Evolutionary conservation across 495 filamentous ascomycete genomes (phyloP).

Genomic region (Tuber calosporum): DNA sequence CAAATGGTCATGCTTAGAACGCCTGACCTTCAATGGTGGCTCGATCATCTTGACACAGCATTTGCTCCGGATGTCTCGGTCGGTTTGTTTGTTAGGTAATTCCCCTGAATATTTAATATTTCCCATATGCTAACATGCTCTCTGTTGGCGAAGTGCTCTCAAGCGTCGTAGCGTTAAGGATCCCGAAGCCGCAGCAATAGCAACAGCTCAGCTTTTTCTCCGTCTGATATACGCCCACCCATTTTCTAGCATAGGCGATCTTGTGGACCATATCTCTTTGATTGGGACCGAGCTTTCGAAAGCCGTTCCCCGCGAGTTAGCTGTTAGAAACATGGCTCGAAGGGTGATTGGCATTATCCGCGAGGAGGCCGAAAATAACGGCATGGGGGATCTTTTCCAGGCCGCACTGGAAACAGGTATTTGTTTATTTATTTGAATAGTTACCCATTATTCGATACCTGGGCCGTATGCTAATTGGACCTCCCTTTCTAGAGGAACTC

Average conservation of each 20-base stretch:
- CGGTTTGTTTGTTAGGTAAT: conserved; percentile 35
- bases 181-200: conserved; percentile 78
- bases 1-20: conserved; percentile 35
- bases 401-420: conserved; percentile 46
- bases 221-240: conserved; percentile 68
- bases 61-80: conserved; percentile 32
- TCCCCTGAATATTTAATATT: neutral
- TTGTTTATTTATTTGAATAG: conserved; percentile 13
- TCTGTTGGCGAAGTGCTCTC: conserved; percentile 44
- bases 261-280: conserved; percentile 67
- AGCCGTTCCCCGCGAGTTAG: conserved; percentile 81
- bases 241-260: conserved; percentile 63
- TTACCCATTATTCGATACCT: neutral
- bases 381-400: conserved; percentile 57
- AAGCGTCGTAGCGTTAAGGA: conserved; percentile 83
- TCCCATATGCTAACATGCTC: neutral
- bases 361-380: conserved; percentile 77
- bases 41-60: conserved; percentile 38
- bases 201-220: conserved; percentile 78
- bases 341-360: conserved; percentile 83
- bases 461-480: neutral
- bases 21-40: conserved; percentile 41
- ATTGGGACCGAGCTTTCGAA: conserved; percentile 66
- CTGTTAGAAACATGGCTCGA: conserved; percentile 86
- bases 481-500: conserved; percentile 15